Evolutionary conservation across 1,284 basidiomycete species (phyloP).

Genomic region (Cyathus pygmaeus): DNA sequence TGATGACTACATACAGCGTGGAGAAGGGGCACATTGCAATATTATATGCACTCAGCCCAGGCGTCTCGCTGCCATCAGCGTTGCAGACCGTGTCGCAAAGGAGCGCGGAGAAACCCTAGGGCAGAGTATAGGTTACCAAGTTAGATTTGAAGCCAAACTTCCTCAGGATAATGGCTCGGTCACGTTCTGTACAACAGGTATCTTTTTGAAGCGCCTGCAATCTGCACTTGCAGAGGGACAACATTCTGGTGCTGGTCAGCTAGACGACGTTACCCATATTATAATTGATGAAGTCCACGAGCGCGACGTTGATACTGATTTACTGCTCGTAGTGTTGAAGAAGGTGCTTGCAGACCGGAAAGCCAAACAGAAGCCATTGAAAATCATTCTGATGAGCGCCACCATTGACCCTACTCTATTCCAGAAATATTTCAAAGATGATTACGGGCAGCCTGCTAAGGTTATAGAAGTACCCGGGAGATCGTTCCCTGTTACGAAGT

Average conservation of each 20-base stretch:
- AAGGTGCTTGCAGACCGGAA: conserved; percentile 84
- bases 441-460: conserved; percentile 69
- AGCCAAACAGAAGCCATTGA: conserved; percentile 80
- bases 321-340: conserved; percentile 92
- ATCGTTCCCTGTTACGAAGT: conserved; percentile 87
- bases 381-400: conserved; percentile 94
- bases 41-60: conserved; percentile 95
- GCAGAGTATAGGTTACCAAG: conserved; percentile 87
- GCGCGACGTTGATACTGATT: conserved; percentile 93
- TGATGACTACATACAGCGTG: conserved; percentile 84
- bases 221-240: conserved; percentile 67
- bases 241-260: conserved; percentile 48
- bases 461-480: conserved; percentile 92
- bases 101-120: conserved; percentile 87
- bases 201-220: conserved; percentile 91
- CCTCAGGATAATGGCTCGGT: conserved; percentile 88
- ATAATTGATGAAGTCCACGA: conserved; percentile 98
- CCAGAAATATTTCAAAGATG: conserved; percentile 85
- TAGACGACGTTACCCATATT: conserved; percentile 91
- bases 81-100: conserved; percentile 91
- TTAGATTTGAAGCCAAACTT: conserved; percentile 88
- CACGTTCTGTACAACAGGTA: conserved; percentile 94
- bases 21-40: conserved; percentile 88
- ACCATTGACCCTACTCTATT: conserved; percentile 94
- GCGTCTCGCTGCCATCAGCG: conserved; percentile 91